These are phyloP conservation scores for Suhomyces anneliseae DNA, from an alignment of 1,139 yeast species.

Conservation along the genomic window DNA sequence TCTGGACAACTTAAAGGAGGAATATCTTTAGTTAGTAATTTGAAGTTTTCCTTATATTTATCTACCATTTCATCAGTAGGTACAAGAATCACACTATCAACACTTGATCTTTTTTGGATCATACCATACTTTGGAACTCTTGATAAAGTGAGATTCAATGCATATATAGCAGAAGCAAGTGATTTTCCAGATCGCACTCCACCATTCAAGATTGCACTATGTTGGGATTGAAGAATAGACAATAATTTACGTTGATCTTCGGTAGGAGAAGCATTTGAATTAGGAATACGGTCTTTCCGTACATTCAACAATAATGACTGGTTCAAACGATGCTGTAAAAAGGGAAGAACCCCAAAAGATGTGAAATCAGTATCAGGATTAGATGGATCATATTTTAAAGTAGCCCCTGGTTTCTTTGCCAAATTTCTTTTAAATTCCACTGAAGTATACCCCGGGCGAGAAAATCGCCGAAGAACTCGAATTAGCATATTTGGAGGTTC, in stretches of 20 bases:
- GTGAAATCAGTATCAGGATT: conserved; percentile 20
- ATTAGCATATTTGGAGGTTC: background rate
- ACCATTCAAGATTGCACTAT: conserved; percentile 22
- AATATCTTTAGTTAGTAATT: conserved; percentile 17
- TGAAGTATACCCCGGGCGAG: too few species aligned
- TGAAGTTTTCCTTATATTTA: conserved; percentile 19
- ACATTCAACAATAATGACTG: conserved; percentile 9
- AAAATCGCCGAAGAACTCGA: conserved; percentile 1
- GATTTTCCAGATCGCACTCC: conserved; percentile 27
- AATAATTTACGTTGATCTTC: conserved; percentile 25
- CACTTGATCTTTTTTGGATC: conserved; percentile 10
- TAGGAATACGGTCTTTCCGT: conserved; percentile 8
- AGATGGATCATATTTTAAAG: conserved; percentile 18
- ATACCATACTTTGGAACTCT: conserved; percentile 22
- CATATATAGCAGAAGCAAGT: conserved; percentile 23
- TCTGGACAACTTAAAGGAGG: conserved; percentile 29
- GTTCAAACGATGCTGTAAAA: conserved; percentile 27
- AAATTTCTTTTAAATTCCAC: background rate
- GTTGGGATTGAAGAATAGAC: conserved; percentile 19
- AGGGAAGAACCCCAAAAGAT: conserved; percentile 28
- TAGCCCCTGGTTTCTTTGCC: background rate
- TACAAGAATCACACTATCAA: conserved; percentile 27
- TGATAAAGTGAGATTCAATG: conserved; percentile 23
- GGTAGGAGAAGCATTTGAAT: conserved; percentile 22
- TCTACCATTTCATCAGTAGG: conserved; percentile 28